Conservation (phyloP, 1,284 basidiomycete species). For the Marasmius oreades region DNA sequence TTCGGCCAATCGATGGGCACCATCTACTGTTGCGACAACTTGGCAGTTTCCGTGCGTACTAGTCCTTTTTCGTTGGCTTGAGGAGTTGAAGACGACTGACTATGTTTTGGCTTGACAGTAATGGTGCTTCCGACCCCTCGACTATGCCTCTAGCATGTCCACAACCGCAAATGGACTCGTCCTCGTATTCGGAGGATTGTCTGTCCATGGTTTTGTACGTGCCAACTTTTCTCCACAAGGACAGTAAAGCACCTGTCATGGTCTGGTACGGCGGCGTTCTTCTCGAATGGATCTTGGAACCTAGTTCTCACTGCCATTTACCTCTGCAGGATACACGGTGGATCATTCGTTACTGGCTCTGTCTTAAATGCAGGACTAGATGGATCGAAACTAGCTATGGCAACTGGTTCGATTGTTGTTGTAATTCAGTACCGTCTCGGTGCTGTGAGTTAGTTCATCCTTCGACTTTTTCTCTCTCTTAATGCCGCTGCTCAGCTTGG, state of each 20-base stretch:
- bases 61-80: not conserved
- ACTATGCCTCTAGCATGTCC: slow-evolving; percentile 69
- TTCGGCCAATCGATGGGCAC: slow-evolving; percentile 54
- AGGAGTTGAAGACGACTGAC: not conserved
- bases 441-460: slow-evolving; percentile 43
- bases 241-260: slow-evolving; percentile 48
- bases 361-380: slow-evolving; percentile 74
- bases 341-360: slow-evolving; percentile 75
- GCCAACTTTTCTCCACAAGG: slow-evolving; percentile 37
- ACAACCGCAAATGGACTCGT: slow-evolving; percentile 48
- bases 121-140: slow-evolving; percentile 47
- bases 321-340: slow-evolving; percentile 75
- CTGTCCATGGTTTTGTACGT: slow-evolving; percentile 74
- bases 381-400: slow-evolving; percentile 69
- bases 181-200: slow-evolving; percentile 69
- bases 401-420: slow-evolving; percentile 78
- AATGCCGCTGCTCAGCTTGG: slow-evolving; percentile 51
- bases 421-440: slow-evolving; percentile 85
- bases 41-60: slow-evolving; percentile 62
- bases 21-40: slow-evolving; percentile 45
- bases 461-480: not conserved
- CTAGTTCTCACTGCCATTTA: slow-evolving; percentile 10
- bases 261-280: slow-evolving; percentile 50
- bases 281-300: not conserved
- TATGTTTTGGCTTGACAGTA: slow-evolving; percentile 42